Conservation (phyloP, 1,139 yeast species). For the Debaryomycetaceae sp. region DNA sequence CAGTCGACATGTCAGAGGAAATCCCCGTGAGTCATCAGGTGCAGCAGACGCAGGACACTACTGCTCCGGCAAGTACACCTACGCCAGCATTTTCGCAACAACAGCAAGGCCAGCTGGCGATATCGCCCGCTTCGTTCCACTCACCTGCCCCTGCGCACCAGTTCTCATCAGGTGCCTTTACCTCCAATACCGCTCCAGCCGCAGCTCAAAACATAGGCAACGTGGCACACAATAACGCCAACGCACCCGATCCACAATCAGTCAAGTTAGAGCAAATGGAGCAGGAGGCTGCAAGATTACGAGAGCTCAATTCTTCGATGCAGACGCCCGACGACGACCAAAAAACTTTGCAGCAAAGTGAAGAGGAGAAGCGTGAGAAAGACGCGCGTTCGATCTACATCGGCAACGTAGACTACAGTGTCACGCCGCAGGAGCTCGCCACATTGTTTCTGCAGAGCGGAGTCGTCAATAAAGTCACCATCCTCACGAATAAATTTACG, state of each 20-base stretch:
- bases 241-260: constrained; percentile 2
- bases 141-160: no score
- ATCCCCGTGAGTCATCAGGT: constrained; percentile 7
- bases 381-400: constrained; percentile 83
- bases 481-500: constrained; percentile 63
- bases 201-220: not conserved
- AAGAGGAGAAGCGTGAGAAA: constrained; percentile 36
- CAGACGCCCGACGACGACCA: constrained; percentile 7
- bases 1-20: constrained; percentile 7
- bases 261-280: constrained; percentile 24
- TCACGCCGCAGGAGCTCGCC: constrained; percentile 79
- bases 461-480: constrained; percentile 77
- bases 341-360: constrained; percentile 11
- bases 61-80: constrained; percentile 2
- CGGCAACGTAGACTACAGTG: constrained; percentile 79
- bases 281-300: constrained; percentile 23
- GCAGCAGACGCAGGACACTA: constrained; percentile 2
- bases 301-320: constrained; percentile 23
- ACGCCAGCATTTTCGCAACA: constrained; percentile 2
- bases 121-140: not conserved
- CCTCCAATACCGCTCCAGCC: constrained; percentile 2
- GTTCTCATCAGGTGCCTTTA: no score
- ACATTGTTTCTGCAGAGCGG: constrained; percentile 75
- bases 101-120: not conserved
- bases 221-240: constrained; percentile 1